phyloP scores from a whole-genome alignment of 139 green algal genomes.

The Chlamydomonas schloesseri region DNA sequence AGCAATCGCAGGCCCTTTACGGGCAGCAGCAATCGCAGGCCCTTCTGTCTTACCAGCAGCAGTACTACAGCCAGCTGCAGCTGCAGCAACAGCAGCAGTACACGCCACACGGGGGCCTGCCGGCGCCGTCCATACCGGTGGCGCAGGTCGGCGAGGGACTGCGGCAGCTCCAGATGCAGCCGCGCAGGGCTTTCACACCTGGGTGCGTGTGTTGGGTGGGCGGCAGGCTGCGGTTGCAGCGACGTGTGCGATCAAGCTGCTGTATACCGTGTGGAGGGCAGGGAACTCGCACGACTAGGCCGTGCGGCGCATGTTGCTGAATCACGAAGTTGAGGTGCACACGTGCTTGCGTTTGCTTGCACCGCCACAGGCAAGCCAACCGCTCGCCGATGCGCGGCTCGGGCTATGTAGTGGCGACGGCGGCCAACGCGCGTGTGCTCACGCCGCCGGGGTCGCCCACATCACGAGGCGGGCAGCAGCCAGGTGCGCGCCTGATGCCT shows the following conservation, averaged over 20 bases:
- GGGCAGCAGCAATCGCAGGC: background rate
- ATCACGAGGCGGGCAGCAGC: background rate
- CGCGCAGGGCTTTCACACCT: constrained; percentile 1
- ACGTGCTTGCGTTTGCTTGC: background rate
- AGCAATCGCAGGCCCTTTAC: no score
- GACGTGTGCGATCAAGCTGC: background rate
- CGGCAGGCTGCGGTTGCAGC: background rate
- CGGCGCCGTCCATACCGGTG: background rate
- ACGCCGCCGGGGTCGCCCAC: background rate
- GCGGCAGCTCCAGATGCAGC: background rate
- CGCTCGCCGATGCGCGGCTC: constrained; percentile 35
- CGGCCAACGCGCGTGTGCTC: background rate
- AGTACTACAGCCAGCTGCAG: background rate
- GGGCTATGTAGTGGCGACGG: background rate
- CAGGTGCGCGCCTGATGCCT: background rate
- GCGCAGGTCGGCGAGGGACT: constrained; percentile 8
- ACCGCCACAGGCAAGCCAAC: background rate
- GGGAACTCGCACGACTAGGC: no score
- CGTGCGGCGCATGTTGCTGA: no score
- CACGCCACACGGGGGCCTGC: background rate
- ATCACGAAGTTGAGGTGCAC: no score
- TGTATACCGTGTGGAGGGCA: no score
- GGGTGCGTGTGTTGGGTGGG: background rate
- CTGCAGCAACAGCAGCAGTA: background rate
- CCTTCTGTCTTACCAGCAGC: background rate